phyloP scores from a whole-genome alignment of 768 basidiomycete species.

The Suillus bovinus region DNA sequence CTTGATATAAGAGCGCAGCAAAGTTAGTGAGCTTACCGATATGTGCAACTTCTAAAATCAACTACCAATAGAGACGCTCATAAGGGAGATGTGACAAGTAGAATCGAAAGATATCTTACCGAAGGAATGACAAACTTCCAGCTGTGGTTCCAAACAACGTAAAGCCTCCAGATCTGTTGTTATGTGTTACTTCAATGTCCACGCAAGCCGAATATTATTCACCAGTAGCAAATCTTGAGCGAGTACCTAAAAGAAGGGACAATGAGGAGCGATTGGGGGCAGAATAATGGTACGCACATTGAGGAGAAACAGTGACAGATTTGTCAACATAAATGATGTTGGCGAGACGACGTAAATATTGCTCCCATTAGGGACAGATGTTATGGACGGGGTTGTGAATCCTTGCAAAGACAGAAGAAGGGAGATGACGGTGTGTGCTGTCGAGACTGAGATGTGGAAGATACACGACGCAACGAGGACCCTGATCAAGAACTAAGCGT shows the following conservation, averaged over 20 bases:
- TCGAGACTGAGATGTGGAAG: constrained; percentile 9
- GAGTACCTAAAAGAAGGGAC: constrained; percentile 4
- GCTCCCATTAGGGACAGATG: not conserved
- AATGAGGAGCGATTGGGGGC: not conserved
- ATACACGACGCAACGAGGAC: constrained; percentile 3
- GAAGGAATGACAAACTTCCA: constrained; percentile 4
- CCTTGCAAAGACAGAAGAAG: constrained; percentile 5
- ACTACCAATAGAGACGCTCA: not conserved
- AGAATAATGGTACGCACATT: not conserved
- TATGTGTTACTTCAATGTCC: not conserved
- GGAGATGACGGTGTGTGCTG: constrained; percentile 9
- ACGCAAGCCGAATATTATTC: not conserved
- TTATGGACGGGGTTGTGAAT: not conserved
- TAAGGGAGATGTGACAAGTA: not conserved
- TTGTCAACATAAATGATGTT: constrained; percentile 1
- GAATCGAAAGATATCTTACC: constrained; percentile 4
- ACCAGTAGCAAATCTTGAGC: constrained; percentile 11
- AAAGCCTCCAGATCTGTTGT: constrained; percentile 13
- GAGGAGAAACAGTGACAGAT: constrained; percentile 6
- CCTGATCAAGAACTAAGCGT: constrained; percentile 2
- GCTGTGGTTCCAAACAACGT: constrained; percentile 8
- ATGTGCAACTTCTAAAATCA: constrained; percentile 11
- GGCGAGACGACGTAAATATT: not conserved
- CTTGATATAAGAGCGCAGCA: not conserved
- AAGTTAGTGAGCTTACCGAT: not conserved